Conservation (phyloP, 2,329 filamentous ascomycete genomes). For the Microdochium nivale region DNA sequence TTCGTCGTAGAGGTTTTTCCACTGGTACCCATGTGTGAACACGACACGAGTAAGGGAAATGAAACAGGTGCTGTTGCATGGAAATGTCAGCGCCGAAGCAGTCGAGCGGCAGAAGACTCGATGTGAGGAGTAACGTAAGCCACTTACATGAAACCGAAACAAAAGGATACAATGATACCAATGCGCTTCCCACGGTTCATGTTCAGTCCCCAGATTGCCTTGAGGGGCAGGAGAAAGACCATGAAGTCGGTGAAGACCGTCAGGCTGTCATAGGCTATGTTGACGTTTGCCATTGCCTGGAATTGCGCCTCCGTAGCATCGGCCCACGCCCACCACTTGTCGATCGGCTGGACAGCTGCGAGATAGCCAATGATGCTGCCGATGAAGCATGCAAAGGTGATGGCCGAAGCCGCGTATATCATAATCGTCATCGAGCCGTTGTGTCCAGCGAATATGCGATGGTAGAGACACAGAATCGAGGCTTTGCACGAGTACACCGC, state of each 20-base stretch:
- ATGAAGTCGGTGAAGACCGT: slow-evolving; percentile 5
- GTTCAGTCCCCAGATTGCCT: slow-evolving; percentile 3
- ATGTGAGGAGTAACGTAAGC: not conserved
- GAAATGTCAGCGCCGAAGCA: not conserved
- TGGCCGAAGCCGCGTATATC: not conserved
- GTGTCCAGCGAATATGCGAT: not conserved
- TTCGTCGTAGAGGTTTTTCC: not conserved
- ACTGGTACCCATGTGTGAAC: not conserved
- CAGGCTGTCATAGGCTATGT: slow-evolving; percentile 3
- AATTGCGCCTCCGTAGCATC: not conserved
- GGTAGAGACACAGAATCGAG: not conserved
- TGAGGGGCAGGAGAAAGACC: slow-evolving; percentile 4
- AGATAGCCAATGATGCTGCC: not conserved
- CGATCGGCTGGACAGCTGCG: not conserved
- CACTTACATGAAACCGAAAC: slow-evolving; percentile 6
- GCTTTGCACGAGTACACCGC: not conserved
- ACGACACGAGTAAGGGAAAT: not conserved
- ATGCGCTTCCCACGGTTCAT: slow-evolving; percentile 4
- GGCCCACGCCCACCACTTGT: not conserved
- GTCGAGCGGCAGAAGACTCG: not conserved
- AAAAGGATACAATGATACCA: slow-evolving; percentile 4
- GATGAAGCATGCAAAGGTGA: not conserved
- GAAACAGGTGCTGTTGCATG: not conserved
- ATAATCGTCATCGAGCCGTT: not conserved
- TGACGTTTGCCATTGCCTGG: not conserved